A percentile compares a stretch with the other conserved stretches of the same genome.
These are phyloP conservation scores for Pseudozyma flocculosa DNA, from an alignment of 1,284 basidiomycete species.

Conservation along the genomic window DNA sequence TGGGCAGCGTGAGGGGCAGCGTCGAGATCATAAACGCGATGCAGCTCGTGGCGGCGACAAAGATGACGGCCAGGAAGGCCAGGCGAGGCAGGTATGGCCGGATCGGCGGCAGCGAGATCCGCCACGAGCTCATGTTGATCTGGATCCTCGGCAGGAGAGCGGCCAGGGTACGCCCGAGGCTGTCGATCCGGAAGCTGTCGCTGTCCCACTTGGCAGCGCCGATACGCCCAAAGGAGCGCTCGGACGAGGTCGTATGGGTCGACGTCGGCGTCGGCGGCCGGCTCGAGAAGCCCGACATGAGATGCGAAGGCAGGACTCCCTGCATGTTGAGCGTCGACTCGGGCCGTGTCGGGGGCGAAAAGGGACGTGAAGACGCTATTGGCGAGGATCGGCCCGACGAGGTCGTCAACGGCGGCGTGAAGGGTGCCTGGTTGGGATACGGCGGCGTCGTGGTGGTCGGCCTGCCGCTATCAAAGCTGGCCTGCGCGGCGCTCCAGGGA, in stretches of 20 bases:
- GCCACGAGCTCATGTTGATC: conserved; percentile 28
- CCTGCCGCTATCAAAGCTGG: conserved; percentile 11
- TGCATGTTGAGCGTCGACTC: conserved; percentile 23
- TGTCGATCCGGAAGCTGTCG: conserved; percentile 21
- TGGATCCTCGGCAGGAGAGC: conserved; percentile 26
- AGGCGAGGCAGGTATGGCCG: conserved; percentile 45
- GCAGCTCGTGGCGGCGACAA: conserved; percentile 45
- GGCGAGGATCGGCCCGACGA: conserved; percentile 25
- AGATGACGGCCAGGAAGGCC: conserved; percentile 35
- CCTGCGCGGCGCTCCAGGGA: conserved; percentile 42
- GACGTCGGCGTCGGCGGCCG: conserved; percentile 29
- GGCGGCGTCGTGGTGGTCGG: conserved; percentile 15
- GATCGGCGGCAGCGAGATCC: conserved; percentile 29
- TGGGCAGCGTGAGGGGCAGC: conserved; percentile 49
- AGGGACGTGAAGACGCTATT: conserved; percentile 21
- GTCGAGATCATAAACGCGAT: conserved; percentile 49
- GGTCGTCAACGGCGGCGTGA: conserved; percentile 29
- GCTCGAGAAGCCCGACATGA: conserved; percentile 12
- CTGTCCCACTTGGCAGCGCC: conserved; percentile 5
- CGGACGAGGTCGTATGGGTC: conserved; percentile 10
- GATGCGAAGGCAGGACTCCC: conserved; percentile 33
- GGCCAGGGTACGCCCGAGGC: conserved; percentile 10
- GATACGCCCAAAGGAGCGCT: conserved; percentile 5
- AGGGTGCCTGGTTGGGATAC: conserved; percentile 17
- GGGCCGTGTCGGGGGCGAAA: conserved; percentile 28